phyloP scores from a whole-genome alignment of 106 monocot genomes.

The Phalaenopsis equestris region DNA sequence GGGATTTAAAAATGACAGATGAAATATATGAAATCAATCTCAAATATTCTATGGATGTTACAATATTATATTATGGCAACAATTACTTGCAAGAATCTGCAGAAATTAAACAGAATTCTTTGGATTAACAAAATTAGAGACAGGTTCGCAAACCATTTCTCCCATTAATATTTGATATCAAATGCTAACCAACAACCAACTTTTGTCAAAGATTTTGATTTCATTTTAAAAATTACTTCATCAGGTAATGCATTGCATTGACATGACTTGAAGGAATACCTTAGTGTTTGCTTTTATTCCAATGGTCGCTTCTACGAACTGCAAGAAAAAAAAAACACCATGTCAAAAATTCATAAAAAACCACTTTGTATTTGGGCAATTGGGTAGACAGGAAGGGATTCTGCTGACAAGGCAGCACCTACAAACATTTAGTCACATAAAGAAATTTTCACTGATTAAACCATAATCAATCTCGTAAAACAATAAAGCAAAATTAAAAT shows the following conservation, averaged over 20 bases:
- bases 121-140: not conserved
- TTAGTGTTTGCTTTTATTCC: conserved; percentile 42
- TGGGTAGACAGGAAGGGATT: not conserved
- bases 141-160: too few species aligned
- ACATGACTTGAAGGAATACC: conserved; percentile 28
- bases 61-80: not conserved
- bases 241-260: not conserved
- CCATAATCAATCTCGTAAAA: not conserved
- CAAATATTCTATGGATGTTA: not conserved
- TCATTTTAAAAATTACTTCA: not conserved
- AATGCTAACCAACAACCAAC: not conserved
- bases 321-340: conserved; percentile 17
- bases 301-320: conserved; percentile 72
- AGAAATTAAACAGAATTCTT: not conserved
- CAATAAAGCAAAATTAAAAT: not conserved
- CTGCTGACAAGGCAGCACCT: not conserved
- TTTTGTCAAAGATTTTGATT: not conserved
- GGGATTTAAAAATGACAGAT: not conserved
- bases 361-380: not conserved
- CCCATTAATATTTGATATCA: too few species aligned
- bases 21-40: not conserved
- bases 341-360: not conserved
- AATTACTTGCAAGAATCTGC: not conserved
- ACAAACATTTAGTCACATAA: not conserved
- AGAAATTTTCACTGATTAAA: not conserved